phyloP scores from a whole-genome alignment of 2,329 filamentous ascomycete genomes.

The Fusarium sp. region DNA sequence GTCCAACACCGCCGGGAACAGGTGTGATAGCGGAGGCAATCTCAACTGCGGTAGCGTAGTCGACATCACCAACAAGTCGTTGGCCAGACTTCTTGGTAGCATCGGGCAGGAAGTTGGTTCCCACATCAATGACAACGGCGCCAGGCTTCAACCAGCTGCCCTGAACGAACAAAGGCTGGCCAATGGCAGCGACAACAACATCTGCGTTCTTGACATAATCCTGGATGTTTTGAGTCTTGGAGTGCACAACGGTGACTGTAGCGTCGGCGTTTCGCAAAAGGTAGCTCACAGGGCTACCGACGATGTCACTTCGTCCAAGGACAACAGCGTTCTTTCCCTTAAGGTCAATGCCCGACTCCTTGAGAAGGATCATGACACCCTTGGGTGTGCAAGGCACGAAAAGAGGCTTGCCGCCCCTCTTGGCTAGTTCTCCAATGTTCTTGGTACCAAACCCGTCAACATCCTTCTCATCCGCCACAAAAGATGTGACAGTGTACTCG shows the following conservation, averaged over 20 bases:
- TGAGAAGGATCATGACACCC: constrained; percentile 92
- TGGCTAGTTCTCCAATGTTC: constrained; percentile 97
- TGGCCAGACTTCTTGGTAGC: constrained; percentile 91
- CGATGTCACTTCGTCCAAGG: constrained; percentile 94
- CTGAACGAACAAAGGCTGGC: constrained; percentile 87
- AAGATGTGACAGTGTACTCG: constrained; percentile 90
- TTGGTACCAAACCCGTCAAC: constrained; percentile 95
- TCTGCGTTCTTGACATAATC: constrained; percentile 86
- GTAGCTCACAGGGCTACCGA: constrained; percentile 96
- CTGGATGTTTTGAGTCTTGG: constrained; percentile 80
- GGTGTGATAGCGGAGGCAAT: constrained; percentile 95
- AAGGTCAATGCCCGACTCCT: constrained; percentile 85
- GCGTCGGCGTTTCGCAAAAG: constrained; percentile 95
- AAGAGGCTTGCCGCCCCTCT: constrained; percentile 88
- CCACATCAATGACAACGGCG: constrained; percentile 96
- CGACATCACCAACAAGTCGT: constrained; percentile 93
- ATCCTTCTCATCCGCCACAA: constrained; percentile 93
- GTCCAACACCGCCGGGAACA: constrained; percentile 95
- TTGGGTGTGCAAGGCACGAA: constrained; percentile 97
- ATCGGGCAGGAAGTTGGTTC: constrained; percentile 95
- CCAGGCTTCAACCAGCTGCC: constrained; percentile 96
- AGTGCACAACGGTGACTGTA: constrained; percentile 97
- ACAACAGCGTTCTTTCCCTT: constrained; percentile 95
- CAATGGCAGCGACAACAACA: constrained; percentile 92
- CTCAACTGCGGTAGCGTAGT: constrained; percentile 85